Evolutionary conservation across 805 yeast species (phyloP), one percentile per base, ranked within the genome.

Genomic region (Myxozyma nipponensis): DNA sequence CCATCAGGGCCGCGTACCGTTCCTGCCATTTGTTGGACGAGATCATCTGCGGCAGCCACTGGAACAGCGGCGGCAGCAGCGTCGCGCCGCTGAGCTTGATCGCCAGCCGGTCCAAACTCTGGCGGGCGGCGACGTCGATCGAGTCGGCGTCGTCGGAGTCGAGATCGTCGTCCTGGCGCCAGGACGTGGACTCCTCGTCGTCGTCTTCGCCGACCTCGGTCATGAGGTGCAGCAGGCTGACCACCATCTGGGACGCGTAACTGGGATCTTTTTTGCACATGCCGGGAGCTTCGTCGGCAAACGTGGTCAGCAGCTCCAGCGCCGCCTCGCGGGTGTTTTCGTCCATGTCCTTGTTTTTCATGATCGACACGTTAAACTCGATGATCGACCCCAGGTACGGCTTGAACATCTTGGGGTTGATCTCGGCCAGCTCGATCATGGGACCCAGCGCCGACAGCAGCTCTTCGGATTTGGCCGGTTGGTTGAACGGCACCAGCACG

Each of bases 1-100:
- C 97, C 98, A 93, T 93, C 49, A 93, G 72, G 1, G 97, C 95
- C 22, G 96, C 98, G 66, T 90, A 96, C 56, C 96, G 83, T 66
- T 89, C 95, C 67, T 95, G 83, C 98, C 98, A 93, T 54, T 80
- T 78, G 28, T 72, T 65, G 1, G 95, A 83, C 48, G 72, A 72
- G 19, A 87, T 69, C 96, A 93, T 86, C 50, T 78, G 80, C 18
- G 96, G 96, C 51, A 93, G 74, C 66, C 79, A 84, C 64, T 84
- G 86, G 72, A 93, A 93, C 49, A 93, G 73, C 17, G 95, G 95
- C 18, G 82, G 84, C 10, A 95, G 95, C 54, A 93, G 74, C 15
- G 83, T 76, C 63, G 81, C 83, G 42, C 97, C 98, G 35, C 86
- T 89, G 45, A 93, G 75, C 63, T 79, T 83, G 59, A 93, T 75